Base-by-base conservation (phyloP, 2,329 filamentous ascomycete species). In the Myotisia sp. region DNA sequence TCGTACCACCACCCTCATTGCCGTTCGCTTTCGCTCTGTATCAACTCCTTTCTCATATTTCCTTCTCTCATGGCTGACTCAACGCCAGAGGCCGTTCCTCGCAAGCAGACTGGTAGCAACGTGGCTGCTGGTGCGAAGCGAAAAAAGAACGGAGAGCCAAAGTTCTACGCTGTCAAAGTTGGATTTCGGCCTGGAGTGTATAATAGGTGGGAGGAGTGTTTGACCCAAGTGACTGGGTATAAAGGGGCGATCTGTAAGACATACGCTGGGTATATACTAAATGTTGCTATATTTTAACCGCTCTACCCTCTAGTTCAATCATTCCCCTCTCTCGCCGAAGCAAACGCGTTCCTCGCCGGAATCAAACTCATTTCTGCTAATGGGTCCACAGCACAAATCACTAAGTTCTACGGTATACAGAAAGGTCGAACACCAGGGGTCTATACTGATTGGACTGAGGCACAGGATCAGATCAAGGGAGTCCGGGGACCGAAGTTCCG, bases 231-330 rank as follows among this genome's bases (percentile, higher is more conserved):
- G 29, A 69, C 63, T 32, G 74, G 74, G 14, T 73, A 65, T 47
- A 68, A 74, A 48, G 76, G 76, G 13, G 78, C 79, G 37, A 58
- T 69, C 22, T 83, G 79, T 84, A 62, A 55, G 77, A 70, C 27
- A 16, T 31, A 17, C 18, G 16, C n/a, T n/a, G 13, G 9, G n/a
- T 10, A 20, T 13, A 19, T 35, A 9, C n/a, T n/a, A 31, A 27
- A 37, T 8, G 22, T 2, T 24, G 12, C 6, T 3, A 14, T 21
- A n/a, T n/a, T 31, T 24, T 14, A 10, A n/a, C 34, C 13, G 26
- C n/a, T n/a, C n/a, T n/a, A n/a, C n/a, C n/a, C n/a, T n/a, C 17
- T 40, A 90, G 83, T 80, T 64, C 87, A 90, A 60, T 83, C 79
- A 1, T 94, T 93, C 51, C 60, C 67, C 6, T 74, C 70, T 0